A percentile compares a stretch with the other conserved stretches of the same genome.
These are phyloP conservation scores for Saccharomycopsis babjevae DNA, from an alignment of 805 yeast genomes.

Conservation along the genomic window DNA sequence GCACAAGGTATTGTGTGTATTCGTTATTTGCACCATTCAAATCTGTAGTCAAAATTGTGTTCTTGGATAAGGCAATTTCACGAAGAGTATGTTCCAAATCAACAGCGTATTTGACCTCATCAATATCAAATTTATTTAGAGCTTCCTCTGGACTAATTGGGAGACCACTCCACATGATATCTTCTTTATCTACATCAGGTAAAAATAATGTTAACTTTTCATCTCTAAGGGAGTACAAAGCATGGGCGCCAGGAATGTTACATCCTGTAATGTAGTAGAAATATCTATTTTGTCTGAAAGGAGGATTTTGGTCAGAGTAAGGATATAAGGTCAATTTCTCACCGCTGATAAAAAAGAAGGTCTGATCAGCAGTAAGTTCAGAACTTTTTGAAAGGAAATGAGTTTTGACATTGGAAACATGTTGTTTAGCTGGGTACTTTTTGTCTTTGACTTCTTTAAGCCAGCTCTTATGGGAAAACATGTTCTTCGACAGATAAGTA, in stretches of 20 bases:
- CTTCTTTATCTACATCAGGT: constrained; percentile 79
- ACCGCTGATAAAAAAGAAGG: constrained; percentile 51
- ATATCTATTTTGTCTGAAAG: constrained; percentile 83
- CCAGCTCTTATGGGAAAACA: constrained; percentile 10
- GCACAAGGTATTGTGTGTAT: constrained; percentile 30
- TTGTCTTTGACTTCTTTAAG: constrained; percentile 5
- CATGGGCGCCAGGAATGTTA: constrained; percentile 65
- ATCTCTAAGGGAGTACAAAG: constrained; percentile 42
- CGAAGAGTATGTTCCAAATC: constrained; percentile 34
- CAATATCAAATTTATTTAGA: constrained; percentile 58
- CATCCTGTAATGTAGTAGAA: constrained; percentile 82
- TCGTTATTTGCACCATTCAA: constrained; percentile 34
- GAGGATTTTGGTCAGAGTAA: constrained; percentile 70
- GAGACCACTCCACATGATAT: constrained; percentile 92
- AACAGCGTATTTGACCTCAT: constrained; percentile 58
- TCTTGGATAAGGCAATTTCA: constrained; percentile 23
- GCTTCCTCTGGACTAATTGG: constrained; percentile 69
- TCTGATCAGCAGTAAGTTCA: constrained; percentile 22
- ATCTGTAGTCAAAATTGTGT: constrained; percentile 43
- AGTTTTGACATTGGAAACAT: constrained; percentile 45
- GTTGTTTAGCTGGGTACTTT: constrained; percentile 79
- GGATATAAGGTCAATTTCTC: constrained; percentile 48
- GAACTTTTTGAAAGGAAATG: constrained; percentile 26
- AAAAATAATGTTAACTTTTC: constrained; percentile 63
- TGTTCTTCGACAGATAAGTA: not conserved